Conservation (phyloP, 139 green algal genomes). For the Micromonas commoda region DNA sequence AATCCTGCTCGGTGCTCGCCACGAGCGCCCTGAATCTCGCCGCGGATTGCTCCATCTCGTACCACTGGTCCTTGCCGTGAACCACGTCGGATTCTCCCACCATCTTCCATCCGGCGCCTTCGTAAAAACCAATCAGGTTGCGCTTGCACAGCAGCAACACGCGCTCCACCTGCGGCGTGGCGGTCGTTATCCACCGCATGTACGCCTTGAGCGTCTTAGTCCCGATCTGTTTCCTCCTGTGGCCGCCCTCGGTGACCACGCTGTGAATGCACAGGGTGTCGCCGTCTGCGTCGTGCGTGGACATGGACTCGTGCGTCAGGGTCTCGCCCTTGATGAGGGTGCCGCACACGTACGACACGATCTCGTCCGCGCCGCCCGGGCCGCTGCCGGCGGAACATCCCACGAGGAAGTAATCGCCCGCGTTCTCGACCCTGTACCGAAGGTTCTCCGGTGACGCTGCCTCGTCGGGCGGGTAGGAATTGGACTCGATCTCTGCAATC, state of each 20-base stretch:
- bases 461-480: conserved; percentile 23
- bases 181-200: neutral
- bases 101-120: conserved; percentile 38
- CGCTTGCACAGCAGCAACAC: conserved; percentile 57
- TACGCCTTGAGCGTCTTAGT: conserved; percentile 50
- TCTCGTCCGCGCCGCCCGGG: neutral
- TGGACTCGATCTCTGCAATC: neutral
- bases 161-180: conserved; percentile 10
- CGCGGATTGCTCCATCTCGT: conserved; percentile 27
- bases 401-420: conserved; percentile 38
- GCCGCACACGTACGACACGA: conserved; percentile 48
- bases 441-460: conserved; percentile 2
- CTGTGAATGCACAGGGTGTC: conserved; percentile 53
- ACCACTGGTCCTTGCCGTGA: conserved; percentile 55
- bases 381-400: neutral
- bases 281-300: conserved; percentile 45
- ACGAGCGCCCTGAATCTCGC: neutral
- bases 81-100: conserved; percentile 46
- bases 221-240: conserved; percentile 40
- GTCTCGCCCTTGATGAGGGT: conserved; percentile 37
- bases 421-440: neutral
- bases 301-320: conserved; percentile 60
- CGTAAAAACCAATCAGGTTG: conserved; percentile 40
- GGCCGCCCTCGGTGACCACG: conserved; percentile 41
- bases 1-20: neutral